Conservation (phyloP, 768 basidiomycete species). For the Pisolithus marmoratus region DNA sequence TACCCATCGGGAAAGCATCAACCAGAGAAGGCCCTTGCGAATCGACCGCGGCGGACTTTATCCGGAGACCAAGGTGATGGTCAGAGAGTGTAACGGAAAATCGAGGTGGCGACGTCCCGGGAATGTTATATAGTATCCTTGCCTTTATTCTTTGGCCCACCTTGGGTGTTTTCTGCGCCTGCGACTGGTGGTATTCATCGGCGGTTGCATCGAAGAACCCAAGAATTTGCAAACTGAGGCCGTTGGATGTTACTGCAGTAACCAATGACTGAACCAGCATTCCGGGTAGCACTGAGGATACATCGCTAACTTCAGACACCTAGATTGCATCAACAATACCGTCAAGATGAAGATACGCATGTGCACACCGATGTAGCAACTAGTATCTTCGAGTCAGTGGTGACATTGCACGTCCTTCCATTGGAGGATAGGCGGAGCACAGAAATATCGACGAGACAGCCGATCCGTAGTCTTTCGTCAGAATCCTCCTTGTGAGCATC, state of each 20-base stretch:
- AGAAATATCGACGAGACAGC: conserved; percentile 62
- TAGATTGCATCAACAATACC: conserved; percentile 21
- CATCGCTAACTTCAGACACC: conserved; percentile 73
- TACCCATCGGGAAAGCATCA: conserved; percentile 69
- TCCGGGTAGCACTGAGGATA: conserved; percentile 83
- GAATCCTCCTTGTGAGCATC: conserved; percentile 44
- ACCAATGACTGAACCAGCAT: conserved; percentile 76
- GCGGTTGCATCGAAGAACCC: conserved; percentile 91
- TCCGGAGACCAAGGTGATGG: conserved; percentile 58
- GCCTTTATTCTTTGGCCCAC: conserved; percentile 76
- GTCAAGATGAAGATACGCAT: not conserved
- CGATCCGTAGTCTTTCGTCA: conserved; percentile 45
- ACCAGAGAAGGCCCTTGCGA: conserved; percentile 32
- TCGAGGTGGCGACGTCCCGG: conserved; percentile 61
- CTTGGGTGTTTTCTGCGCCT: conserved; percentile 42
- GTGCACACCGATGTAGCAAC: conserved; percentile 50
- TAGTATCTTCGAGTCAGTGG: conserved; percentile 44
- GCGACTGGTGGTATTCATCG: conserved; percentile 70
- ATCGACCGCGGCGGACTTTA: conserved; percentile 29
- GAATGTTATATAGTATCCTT: conserved; percentile 77
- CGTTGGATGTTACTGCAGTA: conserved; percentile 65
- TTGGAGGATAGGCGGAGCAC: conserved; percentile 67
- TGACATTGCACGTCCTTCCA: conserved; percentile 73
- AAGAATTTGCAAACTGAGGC: conserved; percentile 82
- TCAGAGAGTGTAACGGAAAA: conserved; percentile 77